Conservation (phyloP, 2,329 filamentous ascomycete species). For the Cercospora citrullina region DNA sequence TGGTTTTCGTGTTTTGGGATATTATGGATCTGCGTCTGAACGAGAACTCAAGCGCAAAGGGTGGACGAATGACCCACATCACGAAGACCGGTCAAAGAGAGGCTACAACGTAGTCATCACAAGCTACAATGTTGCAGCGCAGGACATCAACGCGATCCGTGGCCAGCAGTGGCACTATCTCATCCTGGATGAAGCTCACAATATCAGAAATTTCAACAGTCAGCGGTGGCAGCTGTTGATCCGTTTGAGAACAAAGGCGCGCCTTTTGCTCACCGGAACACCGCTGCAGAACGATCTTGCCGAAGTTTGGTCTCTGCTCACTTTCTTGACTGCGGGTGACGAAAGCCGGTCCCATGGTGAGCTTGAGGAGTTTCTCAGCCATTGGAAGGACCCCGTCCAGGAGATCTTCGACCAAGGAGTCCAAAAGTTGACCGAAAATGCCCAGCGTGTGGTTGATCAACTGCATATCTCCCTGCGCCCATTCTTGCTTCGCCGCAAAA, state of each 20-base stretch:
- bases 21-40: slow-evolving; percentile 93
- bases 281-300: slow-evolving; percentile 96
- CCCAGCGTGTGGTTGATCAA: slow-evolving; percentile 85
- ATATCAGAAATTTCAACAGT: slow-evolving; percentile 99
- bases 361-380: slow-evolving; percentile 92
- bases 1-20: slow-evolving; percentile 95
- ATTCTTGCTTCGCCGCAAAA: slow-evolving; percentile 85
- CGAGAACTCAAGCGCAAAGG: slow-evolving; percentile 86
- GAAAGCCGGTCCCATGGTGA: slow-evolving; percentile 82
- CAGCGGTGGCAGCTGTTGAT: slow-evolving; percentile 95
- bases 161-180: slow-evolving; percentile 95
- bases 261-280: slow-evolving; percentile 87
- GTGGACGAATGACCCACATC: slow-evolving; percentile 74
- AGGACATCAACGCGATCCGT: slow-evolving; percentile 92
- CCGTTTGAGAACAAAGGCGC: slow-evolving; percentile 85
- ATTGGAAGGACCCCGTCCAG: slow-evolving; percentile 92
- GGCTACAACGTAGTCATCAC: slow-evolving; percentile 99
- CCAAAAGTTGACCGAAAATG: slow-evolving; percentile 92
- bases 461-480: slow-evolving; percentile 91
- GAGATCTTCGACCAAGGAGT: slow-evolving; percentile 94
- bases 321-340: slow-evolving; percentile 91
- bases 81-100: slow-evolving; percentile 79
- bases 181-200: slow-evolving; percentile 96
- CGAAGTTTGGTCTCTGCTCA: slow-evolving; percentile 93
- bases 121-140: slow-evolving; percentile 92